Conservation (phyloP, 2,329 filamentous ascomycete genomes). For the Uncinocarpus reesii region DNA sequence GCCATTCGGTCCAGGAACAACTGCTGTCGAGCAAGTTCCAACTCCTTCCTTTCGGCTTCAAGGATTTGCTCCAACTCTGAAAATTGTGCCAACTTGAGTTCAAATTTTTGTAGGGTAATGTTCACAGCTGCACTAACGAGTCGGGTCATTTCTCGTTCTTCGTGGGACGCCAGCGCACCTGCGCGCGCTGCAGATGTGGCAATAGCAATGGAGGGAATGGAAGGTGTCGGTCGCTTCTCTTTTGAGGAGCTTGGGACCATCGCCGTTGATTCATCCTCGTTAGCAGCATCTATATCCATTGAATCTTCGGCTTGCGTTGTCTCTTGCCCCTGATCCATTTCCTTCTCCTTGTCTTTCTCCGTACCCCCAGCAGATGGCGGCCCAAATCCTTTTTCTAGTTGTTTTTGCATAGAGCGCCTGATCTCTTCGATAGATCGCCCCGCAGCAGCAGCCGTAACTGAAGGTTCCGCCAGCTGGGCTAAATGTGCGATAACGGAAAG, state of each 20-base stretch:
- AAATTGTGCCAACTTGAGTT: constrained; percentile 92
- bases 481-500: constrained; percentile 94
- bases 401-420: constrained; percentile 65
- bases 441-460: constrained; percentile 80
- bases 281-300: constrained; percentile 47
- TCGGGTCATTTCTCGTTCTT: constrained; percentile 92
- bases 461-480: constrained; percentile 79
- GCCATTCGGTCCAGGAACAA: constrained; percentile 84
- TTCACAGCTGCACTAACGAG: constrained; percentile 89
- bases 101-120: constrained; percentile 85
- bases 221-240: constrained; percentile 39
- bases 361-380: constrained; percentile 46
- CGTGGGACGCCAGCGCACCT: constrained; percentile 81
- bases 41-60: constrained; percentile 80
- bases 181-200: constrained; percentile 77
- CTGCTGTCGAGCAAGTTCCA: constrained; percentile 84
- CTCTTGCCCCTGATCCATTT: constrained; percentile 39
- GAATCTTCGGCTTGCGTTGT: constrained; percentile 45
- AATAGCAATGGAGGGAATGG: constrained; percentile 54
- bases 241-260: constrained; percentile 40
- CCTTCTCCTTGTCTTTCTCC: constrained; percentile 41
- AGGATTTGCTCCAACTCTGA: constrained; percentile 89
- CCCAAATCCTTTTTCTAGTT: constrained; percentile 59
- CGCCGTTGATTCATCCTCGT: constrained; percentile 23
- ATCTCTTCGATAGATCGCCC: constrained; percentile 80